Conservation (phyloP, 2,329 filamentous ascomycete species). For the Trichophyton benhamiae region DNA sequence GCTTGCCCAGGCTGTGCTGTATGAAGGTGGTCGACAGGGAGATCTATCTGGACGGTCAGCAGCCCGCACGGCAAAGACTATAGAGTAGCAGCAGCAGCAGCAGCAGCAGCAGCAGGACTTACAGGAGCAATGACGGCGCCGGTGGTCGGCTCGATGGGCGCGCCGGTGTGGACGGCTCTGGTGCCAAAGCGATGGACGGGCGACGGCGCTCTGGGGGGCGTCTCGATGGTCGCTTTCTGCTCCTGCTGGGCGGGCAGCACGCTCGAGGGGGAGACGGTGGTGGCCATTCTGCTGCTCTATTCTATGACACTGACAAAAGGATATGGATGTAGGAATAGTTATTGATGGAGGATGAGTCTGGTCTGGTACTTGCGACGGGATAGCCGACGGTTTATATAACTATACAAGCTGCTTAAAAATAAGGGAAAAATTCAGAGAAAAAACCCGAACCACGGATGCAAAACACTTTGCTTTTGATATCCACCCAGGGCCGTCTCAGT, state of each 20-base stretch:
- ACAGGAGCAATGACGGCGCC: constrained; percentile 88
- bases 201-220: constrained; percentile 59
- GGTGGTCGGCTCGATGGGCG: constrained; percentile 78
- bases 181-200: constrained; percentile 79
- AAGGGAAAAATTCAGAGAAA: not conserved
- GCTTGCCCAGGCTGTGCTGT: constrained; percentile 77
- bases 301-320: not conserved
- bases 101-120: constrained; percentile 3
- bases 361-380: too few species aligned
- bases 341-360: not conserved
- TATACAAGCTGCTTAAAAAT: not conserved
- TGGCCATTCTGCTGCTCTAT: not conserved
- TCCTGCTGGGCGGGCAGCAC: constrained; percentile 7
- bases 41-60: constrained; percentile 41
- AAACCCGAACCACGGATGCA: not conserved
- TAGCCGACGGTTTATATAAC: too few species aligned
- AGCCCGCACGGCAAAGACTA: not conserved
- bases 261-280: not conserved
- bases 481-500: too few species aligned
- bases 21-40: constrained; percentile 93
- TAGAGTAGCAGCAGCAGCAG: too few species aligned
- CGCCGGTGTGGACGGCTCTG: constrained; percentile 84
- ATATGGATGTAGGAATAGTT: not conserved
- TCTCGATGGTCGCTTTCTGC: constrained; percentile 49
- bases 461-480: not conserved